These are phyloP conservation scores for Coemansia sp. DNA, from an alignment of 371 early-diverging fungal genomes.

Conservation along the genomic window DNA sequence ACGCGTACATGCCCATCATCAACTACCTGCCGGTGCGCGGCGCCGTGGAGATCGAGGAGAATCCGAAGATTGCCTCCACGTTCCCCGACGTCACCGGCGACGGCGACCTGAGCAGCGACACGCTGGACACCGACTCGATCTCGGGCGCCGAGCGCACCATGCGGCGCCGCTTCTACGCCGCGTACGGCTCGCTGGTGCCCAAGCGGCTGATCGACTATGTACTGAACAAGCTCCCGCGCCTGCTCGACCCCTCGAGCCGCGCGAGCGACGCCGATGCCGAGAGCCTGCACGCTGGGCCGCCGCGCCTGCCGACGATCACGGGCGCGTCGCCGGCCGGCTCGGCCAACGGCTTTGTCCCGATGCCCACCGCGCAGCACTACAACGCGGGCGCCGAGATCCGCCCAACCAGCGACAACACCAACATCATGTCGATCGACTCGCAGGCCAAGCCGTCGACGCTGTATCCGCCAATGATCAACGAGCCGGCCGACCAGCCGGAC, in stretches of 20 bases:
- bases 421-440: slow-evolving; percentile 37
- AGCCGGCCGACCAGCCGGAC: neutral
- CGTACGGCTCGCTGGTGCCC: slow-evolving; percentile 39
- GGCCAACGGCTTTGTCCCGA: slow-evolving; percentile 9
- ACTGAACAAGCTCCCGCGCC: slow-evolving; percentile 31
- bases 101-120: slow-evolving; percentile 8
- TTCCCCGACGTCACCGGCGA: slow-evolving; percentile 28
- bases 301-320: too few species aligned
- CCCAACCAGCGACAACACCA: slow-evolving; percentile 27
- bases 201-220: slow-evolving; percentile 34
- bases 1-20: slow-evolving; percentile 65
- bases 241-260: slow-evolving; percentile 12
- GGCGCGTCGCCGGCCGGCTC: neutral
- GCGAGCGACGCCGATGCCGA: neutral
- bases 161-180: slow-evolving; percentile 25
- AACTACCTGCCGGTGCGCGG: slow-evolving; percentile 61
- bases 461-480: neutral
- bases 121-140: slow-evolving; percentile 3
- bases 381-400: neutral
- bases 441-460: slow-evolving; percentile 2
- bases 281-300: neutral
- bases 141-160: slow-evolving; percentile 15
- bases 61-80: slow-evolving; percentile 27
- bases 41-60: slow-evolving; percentile 38
- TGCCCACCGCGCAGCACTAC: slow-evolving; percentile 44